Percentiles rank a stretch among this genome's conserved stretches.
These are phyloP conservation scores for Coniochaeta pulveracea DNA, from an alignment of 2,329 filamentous ascomycete species.

Conservation along the genomic window DNA sequence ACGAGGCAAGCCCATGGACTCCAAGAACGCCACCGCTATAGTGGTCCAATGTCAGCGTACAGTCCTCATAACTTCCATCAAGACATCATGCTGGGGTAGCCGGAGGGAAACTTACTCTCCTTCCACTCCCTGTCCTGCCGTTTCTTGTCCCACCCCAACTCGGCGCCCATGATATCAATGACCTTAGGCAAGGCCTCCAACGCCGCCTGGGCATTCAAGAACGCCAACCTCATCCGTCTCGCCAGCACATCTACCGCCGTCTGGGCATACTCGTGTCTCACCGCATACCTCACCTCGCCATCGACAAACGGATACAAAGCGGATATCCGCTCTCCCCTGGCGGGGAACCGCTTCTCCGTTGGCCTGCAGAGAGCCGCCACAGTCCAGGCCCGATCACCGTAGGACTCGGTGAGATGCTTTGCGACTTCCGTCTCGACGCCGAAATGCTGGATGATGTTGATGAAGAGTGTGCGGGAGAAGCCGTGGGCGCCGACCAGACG, in stretches of 20 bases:
- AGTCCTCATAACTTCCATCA: conserved; percentile 3
- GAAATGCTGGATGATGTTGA: conserved; percentile 89
- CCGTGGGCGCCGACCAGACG: conserved; percentile 69
- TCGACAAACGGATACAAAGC: conserved; percentile 82
- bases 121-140: conserved; percentile 75
- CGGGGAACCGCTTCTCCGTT: conserved; percentile 70
- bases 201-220: conserved; percentile 84
- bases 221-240: conserved; percentile 72
- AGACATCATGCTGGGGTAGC: background rate
- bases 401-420: conserved; percentile 75
- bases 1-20: conserved; percentile 55
- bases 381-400: conserved; percentile 87
- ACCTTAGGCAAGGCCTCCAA: conserved; percentile 75
- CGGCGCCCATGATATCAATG: conserved; percentile 81
- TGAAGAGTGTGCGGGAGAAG: conserved; percentile 81
- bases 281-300: conserved; percentile 80
- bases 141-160: conserved; percentile 65
- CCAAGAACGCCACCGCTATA: conserved; percentile 48
- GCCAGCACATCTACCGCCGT: conserved; percentile 83
- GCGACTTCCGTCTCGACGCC: conserved; percentile 87
- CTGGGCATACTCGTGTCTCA: conserved; percentile 83
- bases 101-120: conserved; percentile 41
- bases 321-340: conserved; percentile 70
- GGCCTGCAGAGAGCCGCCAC: conserved; percentile 71
- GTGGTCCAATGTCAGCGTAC: conserved; percentile 1